Base-by-base conservation (phyloP, 192 early-diverging fungal genomes). In the Lobosporangium transversale region DNA sequence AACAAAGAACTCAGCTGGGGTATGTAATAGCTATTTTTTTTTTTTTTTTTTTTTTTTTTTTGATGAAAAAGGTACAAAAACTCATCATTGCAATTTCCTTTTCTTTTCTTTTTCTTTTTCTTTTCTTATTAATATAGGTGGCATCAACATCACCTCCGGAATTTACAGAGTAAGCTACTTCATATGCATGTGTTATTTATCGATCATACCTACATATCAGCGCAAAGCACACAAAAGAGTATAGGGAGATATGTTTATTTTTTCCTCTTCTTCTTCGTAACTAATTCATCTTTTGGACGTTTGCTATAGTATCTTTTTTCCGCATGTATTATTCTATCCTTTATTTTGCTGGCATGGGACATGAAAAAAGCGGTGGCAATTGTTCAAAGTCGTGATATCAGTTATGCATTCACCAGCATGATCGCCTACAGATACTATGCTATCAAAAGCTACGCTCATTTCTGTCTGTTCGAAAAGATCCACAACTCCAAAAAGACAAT, bases 401-500 rank as follows among this genome's bases (percentile, higher is more conserved):
- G 88, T 15, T 91, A 88, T 60, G 88, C 92, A 0, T 90, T 90
- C 48, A 94, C 92, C 4, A 89, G 83, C 53, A 82, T 83, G 63
- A 84, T 93, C 10, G 91, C 92, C 30, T 93, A 89, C 74, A 79
- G 91, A 40, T 93, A 89, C 81, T 92, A 93, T 57, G 86, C 86
- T 58, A 67, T 94, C 57, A 85, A 87, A 45, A 90, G 87, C 30
- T 95, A 93, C 62, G 81, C 90, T 21, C 89, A 94, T 80, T 95
- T 88, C 57, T 95, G 94, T 82, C 87, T 95, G 27, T 95, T 95
- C 56, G 52, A 79, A 33, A 84, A 83, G 53, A 90, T 95, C 51
- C 81, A 91, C 36, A 78, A 82, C 44, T 84, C 86, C 9, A 84
- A 81, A 52, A 91, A 84, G 70, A 55, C 65, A 4, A 82, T 81